Evolutionary conservation across 768 basidiomycete species (phyloP).

Genomic region (Phanerochaete sordida): DNA sequence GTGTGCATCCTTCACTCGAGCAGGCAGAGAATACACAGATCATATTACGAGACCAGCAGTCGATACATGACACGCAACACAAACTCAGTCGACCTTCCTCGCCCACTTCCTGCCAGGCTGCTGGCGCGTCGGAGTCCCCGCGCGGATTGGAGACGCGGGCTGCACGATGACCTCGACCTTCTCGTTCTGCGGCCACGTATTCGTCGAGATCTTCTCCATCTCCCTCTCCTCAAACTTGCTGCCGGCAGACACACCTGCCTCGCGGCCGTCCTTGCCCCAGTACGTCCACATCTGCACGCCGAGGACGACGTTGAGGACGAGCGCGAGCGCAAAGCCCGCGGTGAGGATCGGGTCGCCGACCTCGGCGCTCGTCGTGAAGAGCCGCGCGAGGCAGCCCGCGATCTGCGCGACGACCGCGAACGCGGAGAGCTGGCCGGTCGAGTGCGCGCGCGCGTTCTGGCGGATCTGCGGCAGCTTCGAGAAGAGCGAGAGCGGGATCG

Average conservation of each 20-base stretch:
- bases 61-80: not conserved
- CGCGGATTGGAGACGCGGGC: constrained; percentile 39
- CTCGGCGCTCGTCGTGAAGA: constrained; percentile 92
- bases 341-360: constrained; percentile 78
- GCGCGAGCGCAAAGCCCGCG: constrained; percentile 81
- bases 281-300: constrained; percentile 84
- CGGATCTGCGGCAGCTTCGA: constrained; percentile 94
- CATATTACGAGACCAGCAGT: not conserved
- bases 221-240: constrained; percentile 19
- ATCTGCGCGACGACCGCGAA: constrained; percentile 91
- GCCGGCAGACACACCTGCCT: constrained; percentile 11
- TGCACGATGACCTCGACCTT: constrained; percentile 43
- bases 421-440: constrained; percentile 91
- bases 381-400: constrained; percentile 81
- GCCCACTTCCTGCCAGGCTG: constrained; percentile 66
- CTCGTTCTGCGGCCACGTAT: constrained; percentile 15
- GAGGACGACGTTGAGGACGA: constrained; percentile 78
- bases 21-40: not conserved
- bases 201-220: constrained; percentile 19
- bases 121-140: constrained; percentile 31
- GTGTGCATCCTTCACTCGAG: too few species aligned
- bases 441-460: constrained; percentile 68
- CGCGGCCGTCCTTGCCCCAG: constrained; percentile 55
- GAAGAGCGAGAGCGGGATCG: constrained; percentile 87
- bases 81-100: constrained; percentile 59